Percentiles rank a stretch among this genome's conserved stretches.
These are phyloP conservation scores for Phyllosticta capitalensis DNA, from an alignment of 2,329 filamentous ascomycete genomes.

Conservation along the genomic window DNA sequence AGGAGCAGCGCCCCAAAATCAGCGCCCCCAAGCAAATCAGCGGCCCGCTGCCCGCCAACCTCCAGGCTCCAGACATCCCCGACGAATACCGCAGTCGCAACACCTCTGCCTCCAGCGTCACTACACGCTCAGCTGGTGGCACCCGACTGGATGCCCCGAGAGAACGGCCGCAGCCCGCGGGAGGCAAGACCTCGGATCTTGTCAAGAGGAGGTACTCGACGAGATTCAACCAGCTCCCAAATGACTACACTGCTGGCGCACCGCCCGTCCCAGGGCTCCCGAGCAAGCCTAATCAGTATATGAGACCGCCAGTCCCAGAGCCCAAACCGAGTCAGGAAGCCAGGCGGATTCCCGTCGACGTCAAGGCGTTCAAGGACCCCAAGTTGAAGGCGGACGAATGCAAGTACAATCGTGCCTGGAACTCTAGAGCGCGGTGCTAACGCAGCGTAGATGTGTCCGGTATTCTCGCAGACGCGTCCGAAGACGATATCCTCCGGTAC, in stretches of 20 bases:
- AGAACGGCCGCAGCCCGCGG: constrained; percentile 35
- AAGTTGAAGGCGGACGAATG: constrained; percentile 71
- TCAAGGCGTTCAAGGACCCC: constrained; percentile 70
- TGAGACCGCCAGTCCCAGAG: constrained; percentile 36
- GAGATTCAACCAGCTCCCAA: constrained; percentile 69
- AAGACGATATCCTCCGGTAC: constrained; percentile 76
- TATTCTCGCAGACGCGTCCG: constrained; percentile 73
- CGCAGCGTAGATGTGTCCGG: constrained; percentile 49
- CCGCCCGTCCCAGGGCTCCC: constrained; percentile 58
- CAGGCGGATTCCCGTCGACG: constrained; percentile 59
- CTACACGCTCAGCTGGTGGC: constrained; percentile 14
- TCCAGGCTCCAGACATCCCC: constrained; percentile 8
- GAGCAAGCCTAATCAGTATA: constrained; percentile 50
- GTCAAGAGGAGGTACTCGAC: constrained; percentile 94
- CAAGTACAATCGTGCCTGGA: constrained; percentile 31
- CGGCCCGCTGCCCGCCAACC: constrained; percentile 23
- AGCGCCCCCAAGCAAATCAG: constrained; percentile 50
- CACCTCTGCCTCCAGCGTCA: background rate
- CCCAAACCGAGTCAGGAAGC: constrained; percentile 39
- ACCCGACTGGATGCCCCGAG: constrained; percentile 20
- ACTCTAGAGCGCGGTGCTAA: constrained; percentile 9
- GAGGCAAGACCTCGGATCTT: constrained; percentile 58
- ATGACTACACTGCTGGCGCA: constrained; percentile 57
- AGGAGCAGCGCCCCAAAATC: constrained; percentile 46
- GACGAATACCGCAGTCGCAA: constrained; percentile 7